Base-by-base conservation (phyloP, 2,329 filamentous ascomycete genomes). In the Talaromyces sp. region DNA sequence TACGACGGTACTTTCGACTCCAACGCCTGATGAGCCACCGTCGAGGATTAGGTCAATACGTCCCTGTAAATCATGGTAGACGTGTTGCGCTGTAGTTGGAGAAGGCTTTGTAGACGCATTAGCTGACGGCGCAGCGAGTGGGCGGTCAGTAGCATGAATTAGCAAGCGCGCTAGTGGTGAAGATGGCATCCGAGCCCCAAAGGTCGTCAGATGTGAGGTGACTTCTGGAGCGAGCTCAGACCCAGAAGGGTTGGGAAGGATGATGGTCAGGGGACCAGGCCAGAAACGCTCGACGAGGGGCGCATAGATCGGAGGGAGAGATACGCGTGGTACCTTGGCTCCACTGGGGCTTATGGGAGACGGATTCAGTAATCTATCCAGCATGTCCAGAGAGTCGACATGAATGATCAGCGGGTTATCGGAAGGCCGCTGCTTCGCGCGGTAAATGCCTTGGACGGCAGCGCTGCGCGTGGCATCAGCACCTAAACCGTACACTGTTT, bases 381-480 rank as follows among this genome's bases (percentile, higher is more conserved):
- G 77, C 82, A 96, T 94, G 19, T 81, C 75, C 10, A 97, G 74
- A 49, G 94, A 94, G 64, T 87, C 86, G 49, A 97, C 81, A 71
- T 99, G 94, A 20, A 97, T 86, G 62, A 99, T 99, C 53, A 99
- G 83, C 16, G 94, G 94, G 70, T 99, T 99, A 69, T 99, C 94
- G 6, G 88, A 89, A 3, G 94, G 94, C 50, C 94, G 79, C 51
- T 91, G 89, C 75, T 99, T 99, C 47, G 90, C 91, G 19, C 84
- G 81, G 72, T 94, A 99, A 61, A 99, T 99, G n/a, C 91, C 92
- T 66, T 82, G 86, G 6, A 97, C 93, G 2, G 93, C 89, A 20
- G 77, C 80, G 65, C 87, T 91, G 64, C 91, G 84, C 22, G 92
- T 97, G 10, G 94, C 94, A 75, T 97, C 94, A 13, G 94, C 94